Conservation (phyloP, 495 filamentous ascomycete genomes). For the Clohesyomyces aquaticus region DNA sequence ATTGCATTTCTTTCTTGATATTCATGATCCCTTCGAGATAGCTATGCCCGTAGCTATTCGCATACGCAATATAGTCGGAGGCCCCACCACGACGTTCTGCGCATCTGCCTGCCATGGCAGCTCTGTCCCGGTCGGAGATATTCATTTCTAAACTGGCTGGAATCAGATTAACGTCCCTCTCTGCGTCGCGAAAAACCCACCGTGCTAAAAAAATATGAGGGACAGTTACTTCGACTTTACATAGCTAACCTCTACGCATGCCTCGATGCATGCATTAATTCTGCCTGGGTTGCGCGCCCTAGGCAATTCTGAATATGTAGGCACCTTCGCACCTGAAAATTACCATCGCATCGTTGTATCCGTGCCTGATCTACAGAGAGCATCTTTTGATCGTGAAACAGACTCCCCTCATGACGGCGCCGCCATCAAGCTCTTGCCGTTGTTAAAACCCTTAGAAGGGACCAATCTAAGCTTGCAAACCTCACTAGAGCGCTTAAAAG, state of each 20-base stretch:
- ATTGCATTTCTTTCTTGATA: too few relatives aligned
- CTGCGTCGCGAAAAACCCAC: too few relatives aligned
- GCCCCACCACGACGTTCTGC: too few relatives aligned
- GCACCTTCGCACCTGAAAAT: slow-evolving; percentile 1
- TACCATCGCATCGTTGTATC: not conserved
- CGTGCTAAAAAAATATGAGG: too few relatives aligned
- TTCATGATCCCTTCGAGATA: too few relatives aligned
- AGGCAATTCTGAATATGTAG: not conserved
- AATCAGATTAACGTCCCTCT: too few relatives aligned
- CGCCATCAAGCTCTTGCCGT: not conserved
- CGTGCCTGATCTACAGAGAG: not conserved
- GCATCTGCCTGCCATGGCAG: too few relatives aligned
- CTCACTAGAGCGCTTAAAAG: not conserved
- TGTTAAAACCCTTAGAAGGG: slow-evolving; percentile 1
- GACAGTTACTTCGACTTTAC: too few relatives aligned
- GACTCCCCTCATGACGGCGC: not conserved
- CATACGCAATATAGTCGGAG: too few relatives aligned
- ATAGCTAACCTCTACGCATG: not conserved
- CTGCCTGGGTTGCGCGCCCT: not conserved
- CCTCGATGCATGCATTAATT: not conserved
- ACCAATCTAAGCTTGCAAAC: not conserved
- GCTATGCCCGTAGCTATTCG: too few relatives aligned
- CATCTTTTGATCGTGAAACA: not conserved
- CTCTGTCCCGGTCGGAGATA: too few relatives aligned
- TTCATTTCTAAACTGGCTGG: too few relatives aligned